A percentile compares a stretch with the other conserved stretches of the same genome.
phyloP scores from a whole-genome alignment of 2,329 filamentous ascomycete species.

The Stachybotrys elegans region DNA sequence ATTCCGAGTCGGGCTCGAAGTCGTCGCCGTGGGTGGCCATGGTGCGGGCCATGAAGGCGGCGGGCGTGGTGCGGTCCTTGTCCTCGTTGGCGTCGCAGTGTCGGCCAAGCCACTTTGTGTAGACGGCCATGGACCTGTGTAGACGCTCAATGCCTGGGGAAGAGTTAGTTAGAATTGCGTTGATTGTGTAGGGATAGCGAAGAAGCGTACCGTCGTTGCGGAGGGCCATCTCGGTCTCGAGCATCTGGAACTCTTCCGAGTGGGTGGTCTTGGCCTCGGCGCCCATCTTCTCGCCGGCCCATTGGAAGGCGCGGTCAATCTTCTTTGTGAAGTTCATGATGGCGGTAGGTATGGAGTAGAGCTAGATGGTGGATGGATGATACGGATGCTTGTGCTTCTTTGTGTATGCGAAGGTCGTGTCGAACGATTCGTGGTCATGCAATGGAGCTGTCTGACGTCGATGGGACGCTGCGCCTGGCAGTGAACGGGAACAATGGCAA shows the following conservation, averaged over 20 bases:
- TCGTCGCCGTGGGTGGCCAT: conserved; percentile 91
- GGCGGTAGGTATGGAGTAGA: conserved; percentile 10
- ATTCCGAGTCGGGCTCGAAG: conserved; percentile 86
- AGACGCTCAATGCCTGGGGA: conserved; percentile 78
- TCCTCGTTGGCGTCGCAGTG: conserved; percentile 75
- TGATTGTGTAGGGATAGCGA: background rate
- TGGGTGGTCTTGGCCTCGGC: conserved; percentile 80
- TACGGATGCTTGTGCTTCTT: no score
- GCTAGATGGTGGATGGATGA: no score
- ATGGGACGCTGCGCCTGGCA: no score
- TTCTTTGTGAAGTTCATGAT: conserved; percentile 68
- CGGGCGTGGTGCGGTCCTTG: conserved; percentile 78
- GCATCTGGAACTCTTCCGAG: conserved; percentile 83
- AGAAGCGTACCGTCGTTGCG: conserved; percentile 71
- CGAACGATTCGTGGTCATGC: no score
- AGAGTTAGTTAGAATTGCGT: conserved; percentile 1
- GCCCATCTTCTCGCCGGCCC: conserved; percentile 96
- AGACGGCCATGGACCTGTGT: conserved; percentile 77
- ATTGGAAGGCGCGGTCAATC: conserved; percentile 94
- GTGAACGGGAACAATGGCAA: no score
- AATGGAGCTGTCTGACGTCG: no score
- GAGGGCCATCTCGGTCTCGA: conserved; percentile 87
- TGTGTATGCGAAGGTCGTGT: no score
- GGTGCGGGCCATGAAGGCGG: conserved; percentile 72
- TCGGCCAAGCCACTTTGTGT: conserved; percentile 83